Evolutionary conservation across 2,329 filamentous ascomycete species (phyloP), one percentile per base, ranked within the genome.

Genomic region (Gyromitra esculenta): DNA sequence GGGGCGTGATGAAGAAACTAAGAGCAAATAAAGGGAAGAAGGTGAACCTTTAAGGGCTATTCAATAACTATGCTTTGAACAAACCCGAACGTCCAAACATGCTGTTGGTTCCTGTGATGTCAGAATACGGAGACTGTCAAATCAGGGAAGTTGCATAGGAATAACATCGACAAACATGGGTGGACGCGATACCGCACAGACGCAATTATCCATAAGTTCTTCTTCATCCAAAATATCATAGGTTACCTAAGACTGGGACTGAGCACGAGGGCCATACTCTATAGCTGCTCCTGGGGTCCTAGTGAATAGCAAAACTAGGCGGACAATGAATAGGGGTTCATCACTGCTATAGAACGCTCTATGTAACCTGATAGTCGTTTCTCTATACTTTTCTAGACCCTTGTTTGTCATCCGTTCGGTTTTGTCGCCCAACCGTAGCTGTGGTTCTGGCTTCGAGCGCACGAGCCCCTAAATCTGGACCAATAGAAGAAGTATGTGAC

Each of bases 51-150:
- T 65, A 65, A 43, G 56, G 9, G 56, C 43, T 71, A 56, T 56
- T 54, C 35, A 25, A 25, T 59, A 35, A 54, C 21, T 15, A 21
- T 21, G 5, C 48, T 18, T 8, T 50, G 56, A 71, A 64, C 68
- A 64, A 71, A 52, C 57, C 52, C 39, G 54, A 70, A 63, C 59
- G 59, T 57, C n/a, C 15, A 5, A 18, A 37, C 13, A 18, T 37
- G 13, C 25, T n/a, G 54, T 37, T 39, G 13, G 54, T 57, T 37
- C 15, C 3, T 3, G 31, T 57, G 54, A 37, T 35, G 31, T 57
- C 54, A 57, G 31, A 39, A 37, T 57, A n/a, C n/a, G 1, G 54
- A 9, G 57, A 37, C 7, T 60, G 57, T 9, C 11, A 37, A 43
- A 25, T 62, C 18, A 37, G 39, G 39, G 59, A 62, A 62, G 39